Conservation (phyloP, 176 grass and related monocot species). For the Ampelocalamus luodianensis region DNA sequence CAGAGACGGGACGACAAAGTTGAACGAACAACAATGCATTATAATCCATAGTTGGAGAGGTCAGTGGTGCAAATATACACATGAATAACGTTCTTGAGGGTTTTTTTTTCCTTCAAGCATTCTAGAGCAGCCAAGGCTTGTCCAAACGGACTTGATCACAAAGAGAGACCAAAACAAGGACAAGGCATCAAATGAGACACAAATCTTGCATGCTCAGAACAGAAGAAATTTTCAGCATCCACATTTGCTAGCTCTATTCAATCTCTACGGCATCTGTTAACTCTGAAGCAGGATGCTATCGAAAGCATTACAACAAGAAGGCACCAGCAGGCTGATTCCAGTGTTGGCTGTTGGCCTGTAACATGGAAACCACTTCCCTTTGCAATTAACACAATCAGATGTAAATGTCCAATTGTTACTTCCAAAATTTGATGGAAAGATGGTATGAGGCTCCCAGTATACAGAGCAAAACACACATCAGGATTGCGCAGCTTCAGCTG, state of each 20-base stretch:
- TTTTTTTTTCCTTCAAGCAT: slow-evolving; percentile 25
- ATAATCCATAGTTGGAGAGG: neutral
- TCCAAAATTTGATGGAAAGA: slow-evolving; percentile 23
- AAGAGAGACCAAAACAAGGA: neutral
- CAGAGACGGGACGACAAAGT: too few relatives aligned
- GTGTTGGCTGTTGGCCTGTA: neutral
- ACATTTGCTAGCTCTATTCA: slow-evolving; percentile 19
- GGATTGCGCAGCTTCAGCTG: neutral
- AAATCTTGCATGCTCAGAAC: slow-evolving; percentile 17
- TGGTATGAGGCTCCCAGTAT: neutral
- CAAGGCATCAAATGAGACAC: slow-evolving; percentile 2
- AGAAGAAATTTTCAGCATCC: slow-evolving; percentile 12
- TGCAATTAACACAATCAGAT: neutral
- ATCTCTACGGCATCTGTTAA: neutral
- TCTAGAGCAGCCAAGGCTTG: neutral
- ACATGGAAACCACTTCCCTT: neutral
- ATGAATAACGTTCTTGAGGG: neutral
- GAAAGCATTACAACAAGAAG: neutral
- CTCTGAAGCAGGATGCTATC: neutral
- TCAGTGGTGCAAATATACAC: neutral
- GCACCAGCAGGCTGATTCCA: neutral
- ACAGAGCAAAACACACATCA: slow-evolving; percentile 25
- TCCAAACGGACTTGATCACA: slow-evolving; percentile 9
- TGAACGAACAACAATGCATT: too few relatives aligned
- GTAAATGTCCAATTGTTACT: neutral